Evolutionary conservation across 768 basidiomycete species (phyloP), one percentile per base, ranked within the genome.

Genomic region (Lactifluus echinatus): DNA sequence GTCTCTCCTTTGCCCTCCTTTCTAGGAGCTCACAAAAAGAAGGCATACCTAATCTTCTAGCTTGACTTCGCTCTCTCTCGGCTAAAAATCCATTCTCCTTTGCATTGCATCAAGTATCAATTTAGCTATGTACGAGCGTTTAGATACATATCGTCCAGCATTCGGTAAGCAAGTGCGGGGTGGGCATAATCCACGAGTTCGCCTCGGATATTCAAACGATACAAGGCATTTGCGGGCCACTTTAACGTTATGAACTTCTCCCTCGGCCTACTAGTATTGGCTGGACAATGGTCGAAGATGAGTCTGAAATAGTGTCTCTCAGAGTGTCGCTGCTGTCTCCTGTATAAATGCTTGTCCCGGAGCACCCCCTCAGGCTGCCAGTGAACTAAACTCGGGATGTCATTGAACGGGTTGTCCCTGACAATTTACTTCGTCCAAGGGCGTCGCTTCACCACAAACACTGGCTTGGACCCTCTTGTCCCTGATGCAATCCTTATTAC

Each of bases 321-420:
- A 43, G 14, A n/a, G 40, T 19, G 10, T 2, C 15, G 6, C 28
- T 7, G 8, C 28, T 33, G 23, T 15, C 34, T 5, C 24, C 23
- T 21, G 42, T 57, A 57, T 57, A 53, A 42, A 26, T 28, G 1
- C 14, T 26, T 42, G 45, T 33, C 31, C 24, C 8, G 1, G 26
- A 11, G 26, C 14, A 37, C 33, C 49, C 44, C 56, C 55, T 59
- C 55, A 31, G 55, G 53, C 59, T 63, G 59, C 63, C 50, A 56
- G 58, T 54, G 59, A 65, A 61, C 60, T 5, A 57, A 21, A 17
- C 48, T 55, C 8, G 40, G 19, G 72, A n/a, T 70, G 73, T 76
- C 73, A 68, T 76, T 72, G 75, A 76, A 74, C n/a, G 73, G 73
- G 73, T 69, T 68, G 67, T 69, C 68, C 63, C 46, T 34, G 10